Evolutionary conservation across 345 rosid species (phyloP).

Genomic region (sweet orange (Citrus sinensis)): DNA sequence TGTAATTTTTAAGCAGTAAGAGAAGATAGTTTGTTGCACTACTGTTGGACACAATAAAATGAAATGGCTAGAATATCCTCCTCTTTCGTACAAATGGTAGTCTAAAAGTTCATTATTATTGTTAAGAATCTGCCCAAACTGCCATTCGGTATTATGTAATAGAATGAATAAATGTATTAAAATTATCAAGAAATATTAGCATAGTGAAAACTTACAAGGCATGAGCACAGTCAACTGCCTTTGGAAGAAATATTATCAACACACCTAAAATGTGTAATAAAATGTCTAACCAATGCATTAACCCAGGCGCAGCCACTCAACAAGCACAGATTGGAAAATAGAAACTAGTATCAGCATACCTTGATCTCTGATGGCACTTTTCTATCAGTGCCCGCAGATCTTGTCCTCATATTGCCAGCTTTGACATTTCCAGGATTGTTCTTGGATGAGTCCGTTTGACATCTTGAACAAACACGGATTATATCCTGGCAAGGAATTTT

Average conservation of each 20-base stretch:
- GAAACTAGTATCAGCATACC: slow-evolving; percentile 32
- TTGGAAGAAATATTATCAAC: background rate
- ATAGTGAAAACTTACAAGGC: background rate
- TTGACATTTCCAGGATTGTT: slow-evolving; percentile 16
- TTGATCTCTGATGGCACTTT: slow-evolving; percentile 21
- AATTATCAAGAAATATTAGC: background rate
- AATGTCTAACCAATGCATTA: background rate
- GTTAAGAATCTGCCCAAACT: background rate
- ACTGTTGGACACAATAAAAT: background rate
- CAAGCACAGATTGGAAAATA: background rate
- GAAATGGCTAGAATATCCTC: background rate
- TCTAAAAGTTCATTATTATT: background rate
- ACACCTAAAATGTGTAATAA: background rate
- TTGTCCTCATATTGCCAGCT: slow-evolving; percentile 25
- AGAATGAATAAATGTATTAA: background rate
- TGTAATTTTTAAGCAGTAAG: background rate
- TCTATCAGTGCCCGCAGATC: slow-evolving; percentile 20
- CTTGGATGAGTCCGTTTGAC: slow-evolving; percentile 29
- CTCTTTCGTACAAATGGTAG: background rate
- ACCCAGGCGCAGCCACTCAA: background rate
- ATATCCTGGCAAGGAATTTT: slow-evolving; percentile 54
- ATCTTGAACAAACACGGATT: slow-evolving; percentile 32
- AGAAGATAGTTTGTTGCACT: background rate
- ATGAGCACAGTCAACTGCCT: background rate
- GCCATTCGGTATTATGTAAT: background rate